These are phyloP conservation scores for Catunica adiposa DNA, from an alignment of 2,329 filamentous ascomycete genomes.

Conservation along the genomic window DNA sequence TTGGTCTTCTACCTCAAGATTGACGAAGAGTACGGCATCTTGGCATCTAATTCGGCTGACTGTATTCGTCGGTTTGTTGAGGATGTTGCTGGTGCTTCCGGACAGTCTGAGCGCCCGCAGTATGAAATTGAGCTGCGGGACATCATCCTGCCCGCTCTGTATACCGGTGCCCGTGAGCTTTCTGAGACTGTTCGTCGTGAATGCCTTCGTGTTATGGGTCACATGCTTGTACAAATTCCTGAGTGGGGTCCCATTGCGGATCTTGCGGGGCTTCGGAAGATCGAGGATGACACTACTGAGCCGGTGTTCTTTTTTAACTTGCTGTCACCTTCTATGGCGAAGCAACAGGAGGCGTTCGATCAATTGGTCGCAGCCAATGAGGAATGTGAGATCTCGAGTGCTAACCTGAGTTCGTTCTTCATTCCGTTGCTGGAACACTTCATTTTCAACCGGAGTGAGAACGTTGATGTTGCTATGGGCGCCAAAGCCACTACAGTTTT, in stretches of 20 bases:
- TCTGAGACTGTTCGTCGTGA: slow-evolving; percentile 79
- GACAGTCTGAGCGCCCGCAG: slow-evolving; percentile 25
- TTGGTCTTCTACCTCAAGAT: slow-evolving; percentile 74
- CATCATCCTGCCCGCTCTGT: slow-evolving; percentile 59
- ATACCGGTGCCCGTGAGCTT: slow-evolving; percentile 55
- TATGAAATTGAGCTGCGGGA: slow-evolving; percentile 44
- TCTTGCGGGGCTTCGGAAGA: slow-evolving; percentile 48
- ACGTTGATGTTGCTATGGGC: slow-evolving; percentile 70
- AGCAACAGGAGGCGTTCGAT: slow-evolving; percentile 68
- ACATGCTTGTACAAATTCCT: slow-evolving; percentile 55
- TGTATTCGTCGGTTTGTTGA: slow-evolving; percentile 64
- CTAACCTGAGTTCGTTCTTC: slow-evolving; percentile 72
- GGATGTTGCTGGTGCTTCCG: slow-evolving; percentile 32
- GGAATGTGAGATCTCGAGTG: slow-evolving; percentile 48
- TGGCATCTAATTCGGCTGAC: slow-evolving; percentile 65
- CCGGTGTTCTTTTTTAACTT: slow-evolving; percentile 83
- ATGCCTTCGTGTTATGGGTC: slow-evolving; percentile 62
- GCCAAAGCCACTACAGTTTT: slow-evolving; percentile 76
- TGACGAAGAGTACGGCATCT: slow-evolving; percentile 73
- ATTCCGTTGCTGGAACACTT: slow-evolving; percentile 89
- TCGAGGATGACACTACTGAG: slow-evolving; percentile 40
- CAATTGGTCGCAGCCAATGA: slow-evolving; percentile 54
- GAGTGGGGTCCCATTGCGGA: slow-evolving; percentile 57
- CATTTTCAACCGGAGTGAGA: slow-evolving; percentile 63
- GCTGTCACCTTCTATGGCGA: slow-evolving; percentile 73